A percentile compares a stretch with the other conserved stretches of the same genome.
Evolutionary conservation across 2,329 filamentous ascomycete genomes (phyloP).

Genomic region (Hansfordia pulvinata): DNA sequence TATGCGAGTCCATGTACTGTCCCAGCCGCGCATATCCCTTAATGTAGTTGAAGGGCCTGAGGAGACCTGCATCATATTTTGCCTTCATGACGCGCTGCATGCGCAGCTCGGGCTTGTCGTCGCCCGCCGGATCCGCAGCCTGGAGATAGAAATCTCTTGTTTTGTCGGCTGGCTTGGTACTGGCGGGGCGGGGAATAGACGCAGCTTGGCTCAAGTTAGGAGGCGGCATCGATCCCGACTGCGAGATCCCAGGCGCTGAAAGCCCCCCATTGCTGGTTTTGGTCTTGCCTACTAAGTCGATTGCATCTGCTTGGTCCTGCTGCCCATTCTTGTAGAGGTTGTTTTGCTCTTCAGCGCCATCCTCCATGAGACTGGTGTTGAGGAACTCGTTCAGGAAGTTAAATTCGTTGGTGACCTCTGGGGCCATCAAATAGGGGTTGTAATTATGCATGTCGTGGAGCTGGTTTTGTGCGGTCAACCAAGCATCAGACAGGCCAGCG

Average conservation of each 20-base stretch:
- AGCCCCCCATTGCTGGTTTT: no score
- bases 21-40: conserved; percentile 86
- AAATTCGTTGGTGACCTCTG: conserved; percentile 92
- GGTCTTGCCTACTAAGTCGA: no score
- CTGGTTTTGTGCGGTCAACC: conserved; percentile 66
- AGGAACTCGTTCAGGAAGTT: conserved; percentile 95
- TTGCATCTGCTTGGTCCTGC: conserved; percentile 26
- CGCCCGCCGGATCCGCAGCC: conserved; percentile 83
- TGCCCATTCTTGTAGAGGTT: conserved; percentile 24
- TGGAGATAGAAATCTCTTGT: conserved; percentile 91
- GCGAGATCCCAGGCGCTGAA: conserved; percentile 20
- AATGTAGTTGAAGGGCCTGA: conserved; percentile 97
- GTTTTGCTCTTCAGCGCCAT: conserved; percentile 56
- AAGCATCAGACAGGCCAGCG: conserved; percentile 69
- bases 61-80: conserved; percentile 87
- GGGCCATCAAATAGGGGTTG: conserved; percentile 86
- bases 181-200: conserved; percentile 45
- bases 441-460: conserved; percentile 92
- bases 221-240: conserved; percentile 30
- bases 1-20: conserved; percentile 82
- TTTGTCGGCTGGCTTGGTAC: conserved; percentile 52
- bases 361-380: conserved; percentile 81
- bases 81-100: conserved; percentile 91
- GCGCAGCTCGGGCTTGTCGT: conserved; percentile 75
- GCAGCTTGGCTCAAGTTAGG: conserved; percentile 34